A percentile compares a stretch with the other conserved stretches of the same genome.
phyloP scores from a whole-genome alignment of 768 basidiomycete genomes.

The Rhizopogon rudus region DNA sequence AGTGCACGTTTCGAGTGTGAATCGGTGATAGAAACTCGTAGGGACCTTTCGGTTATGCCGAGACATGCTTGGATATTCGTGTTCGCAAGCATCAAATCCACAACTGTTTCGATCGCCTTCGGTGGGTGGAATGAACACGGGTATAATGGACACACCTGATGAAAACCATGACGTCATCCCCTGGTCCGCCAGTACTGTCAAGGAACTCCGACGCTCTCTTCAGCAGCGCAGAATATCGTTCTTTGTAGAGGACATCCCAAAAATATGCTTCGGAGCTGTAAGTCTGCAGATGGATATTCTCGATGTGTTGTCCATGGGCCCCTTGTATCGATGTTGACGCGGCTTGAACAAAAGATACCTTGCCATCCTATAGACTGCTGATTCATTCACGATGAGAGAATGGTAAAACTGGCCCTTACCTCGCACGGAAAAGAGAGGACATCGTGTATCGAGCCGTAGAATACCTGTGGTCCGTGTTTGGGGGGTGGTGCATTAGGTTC shows the following conservation, averaged over 20 bases:
- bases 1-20: constrained; percentile 62
- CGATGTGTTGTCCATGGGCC: constrained; percentile 82
- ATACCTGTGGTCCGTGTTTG: constrained; percentile 55
- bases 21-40: constrained; percentile 77
- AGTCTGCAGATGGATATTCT: constrained; percentile 78
- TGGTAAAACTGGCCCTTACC: constrained; percentile 33
- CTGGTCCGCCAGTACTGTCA: constrained; percentile 55
- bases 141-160: constrained; percentile 59
- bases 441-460: constrained; percentile 94
- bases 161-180: constrained; percentile 73
- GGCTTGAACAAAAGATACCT: constrained; percentile 70
- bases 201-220: constrained; percentile 69
- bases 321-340: constrained; percentile 80
- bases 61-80: constrained; percentile 89
- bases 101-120: constrained; percentile 43
- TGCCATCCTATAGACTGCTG: constrained; percentile 63
- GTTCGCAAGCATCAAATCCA: constrained; percentile 93
- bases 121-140: background rate
- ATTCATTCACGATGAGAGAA: background rate
- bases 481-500: constrained; percentile 27
- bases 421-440: constrained; percentile 91
- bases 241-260: constrained; percentile 66
- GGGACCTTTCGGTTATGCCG: constrained; percentile 90
- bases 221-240: constrained; percentile 57
- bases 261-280: constrained; percentile 74